A percentile compares a stretch with the other conserved stretches of the same genome.
These are phyloP conservation scores for Hepatocystis sp. DNA, from an alignment of 169 alveolate genomes.

Conservation along the genomic window DNA sequence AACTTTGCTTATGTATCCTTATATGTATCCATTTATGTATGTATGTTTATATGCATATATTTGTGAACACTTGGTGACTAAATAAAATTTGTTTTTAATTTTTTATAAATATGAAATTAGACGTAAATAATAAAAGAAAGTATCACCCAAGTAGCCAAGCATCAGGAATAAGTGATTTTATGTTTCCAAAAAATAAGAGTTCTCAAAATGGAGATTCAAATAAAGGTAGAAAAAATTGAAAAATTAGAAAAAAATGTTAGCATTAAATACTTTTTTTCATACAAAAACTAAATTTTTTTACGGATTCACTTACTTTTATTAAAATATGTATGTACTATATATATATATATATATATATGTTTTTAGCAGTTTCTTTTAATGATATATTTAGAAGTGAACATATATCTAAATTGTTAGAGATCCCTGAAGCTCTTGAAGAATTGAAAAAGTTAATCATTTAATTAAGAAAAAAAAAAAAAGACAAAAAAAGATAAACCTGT, in stretches of 20 bases:
- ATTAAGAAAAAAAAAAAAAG: slow-evolving; percentile 1
- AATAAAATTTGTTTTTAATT: background rate
- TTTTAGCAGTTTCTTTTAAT: slow-evolving; percentile 41
- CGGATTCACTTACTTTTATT: too few species aligned
- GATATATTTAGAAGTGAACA: slow-evolving; percentile 57
- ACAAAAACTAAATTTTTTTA: background rate
- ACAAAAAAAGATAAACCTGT: background rate
- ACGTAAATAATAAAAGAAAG: slow-evolving; percentile 16
- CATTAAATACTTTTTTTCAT: background rate
- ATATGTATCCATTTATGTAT: background rate
- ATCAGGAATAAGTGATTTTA: slow-evolving; percentile 19
- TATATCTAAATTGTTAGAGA: slow-evolving; percentile 38
- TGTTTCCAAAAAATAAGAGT: slow-evolving; percentile 23
- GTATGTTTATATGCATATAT: background rate
- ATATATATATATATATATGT: background rate
- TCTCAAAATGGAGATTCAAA: slow-evolving; percentile 14
- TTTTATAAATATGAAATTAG: background rate
- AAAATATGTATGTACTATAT: too few species aligned
- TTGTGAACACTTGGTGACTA: background rate
- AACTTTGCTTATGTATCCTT: background rate
- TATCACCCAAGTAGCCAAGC: slow-evolving; percentile 22
- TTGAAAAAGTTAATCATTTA: slow-evolving; percentile 25
- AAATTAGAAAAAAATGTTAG: slow-evolving; percentile 14
- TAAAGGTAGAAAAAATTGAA: slow-evolving; percentile 15
- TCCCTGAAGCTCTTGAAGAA: slow-evolving; percentile 70